phyloP scores from a whole-genome alignment of 2,329 filamentous ascomycete genomes.

The Colletotrichum sublineola region DNA sequence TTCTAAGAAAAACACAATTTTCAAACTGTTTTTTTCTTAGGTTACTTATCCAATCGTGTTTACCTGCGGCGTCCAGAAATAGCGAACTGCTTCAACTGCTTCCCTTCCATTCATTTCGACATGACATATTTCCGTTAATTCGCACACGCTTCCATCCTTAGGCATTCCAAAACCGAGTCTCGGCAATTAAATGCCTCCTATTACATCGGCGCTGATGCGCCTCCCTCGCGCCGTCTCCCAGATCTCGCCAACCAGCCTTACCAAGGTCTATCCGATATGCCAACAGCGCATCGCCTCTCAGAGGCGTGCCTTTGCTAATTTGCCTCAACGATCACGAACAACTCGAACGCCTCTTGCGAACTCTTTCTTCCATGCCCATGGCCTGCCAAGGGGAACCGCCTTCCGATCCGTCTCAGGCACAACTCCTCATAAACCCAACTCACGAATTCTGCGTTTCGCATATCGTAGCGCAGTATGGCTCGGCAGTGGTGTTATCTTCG shows the following conservation, averaged over 20 bases:
- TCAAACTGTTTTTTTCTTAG: neutral
- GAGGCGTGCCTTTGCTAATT: conserved; percentile 34
- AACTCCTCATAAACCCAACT: conserved; percentile 61
- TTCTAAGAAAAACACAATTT: conserved; percentile 9
- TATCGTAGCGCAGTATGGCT: conserved; percentile 79
- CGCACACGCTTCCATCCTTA: conserved; percentile 1
- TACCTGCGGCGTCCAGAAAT: neutral
- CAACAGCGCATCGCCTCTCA: conserved; percentile 27
- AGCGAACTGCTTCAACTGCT: conserved; percentile 22
- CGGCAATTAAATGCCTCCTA: conserved; percentile 39
- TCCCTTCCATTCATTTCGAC: conserved; percentile 28
- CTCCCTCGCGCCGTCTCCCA: conserved; percentile 27
- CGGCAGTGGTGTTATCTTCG: conserved; percentile 80
- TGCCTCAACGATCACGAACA: conserved; percentile 33
- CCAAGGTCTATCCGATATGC: conserved; percentile 28
- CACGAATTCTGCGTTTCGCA: conserved; percentile 67
- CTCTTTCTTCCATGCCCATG: conserved; percentile 38
- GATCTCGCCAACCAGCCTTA: conserved; percentile 5
- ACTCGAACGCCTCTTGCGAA: conserved; percentile 33
- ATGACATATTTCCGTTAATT: conserved; percentile 28
- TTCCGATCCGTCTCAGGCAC: conserved; percentile 62
- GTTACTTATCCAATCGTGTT: neutral
- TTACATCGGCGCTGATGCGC: conserved; percentile 39
- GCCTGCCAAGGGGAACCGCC: conserved; percentile 42
- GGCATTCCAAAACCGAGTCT: neutral